phyloP scores from a whole-genome alignment of 2,329 filamentous ascomycete species.

The Fusarium metavorans region DNA sequence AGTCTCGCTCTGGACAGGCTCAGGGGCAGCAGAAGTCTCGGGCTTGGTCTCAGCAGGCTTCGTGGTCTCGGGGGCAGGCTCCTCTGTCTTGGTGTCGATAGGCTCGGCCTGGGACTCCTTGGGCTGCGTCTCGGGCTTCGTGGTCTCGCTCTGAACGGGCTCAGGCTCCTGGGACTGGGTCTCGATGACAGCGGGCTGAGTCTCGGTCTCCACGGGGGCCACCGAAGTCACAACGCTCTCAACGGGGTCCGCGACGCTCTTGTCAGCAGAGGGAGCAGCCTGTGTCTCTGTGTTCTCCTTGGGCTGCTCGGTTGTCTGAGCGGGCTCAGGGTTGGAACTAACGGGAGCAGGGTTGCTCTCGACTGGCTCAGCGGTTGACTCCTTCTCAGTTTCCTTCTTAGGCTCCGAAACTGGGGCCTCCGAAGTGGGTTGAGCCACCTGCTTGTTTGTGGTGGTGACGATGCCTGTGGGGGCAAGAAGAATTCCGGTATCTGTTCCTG shows the following conservation, averaged over 20 bases:
- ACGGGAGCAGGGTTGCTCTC: neutral
- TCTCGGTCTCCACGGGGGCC: neutral
- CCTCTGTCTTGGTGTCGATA: neutral
- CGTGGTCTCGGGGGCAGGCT: neutral
- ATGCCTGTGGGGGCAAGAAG: constrained; percentile 43
- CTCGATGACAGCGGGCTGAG: constrained; percentile 16
- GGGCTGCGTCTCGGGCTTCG: neutral
- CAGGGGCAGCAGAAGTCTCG: neutral
- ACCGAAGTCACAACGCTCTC: constrained; percentile 2
- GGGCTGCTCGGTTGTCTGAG: constrained; percentile 18
- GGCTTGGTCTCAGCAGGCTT: neutral
- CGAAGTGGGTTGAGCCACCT: constrained; percentile 18
- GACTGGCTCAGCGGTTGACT: constrained; percentile 8
- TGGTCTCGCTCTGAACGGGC: neutral
- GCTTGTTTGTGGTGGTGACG: constrained; percentile 36
- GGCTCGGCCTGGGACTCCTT: neutral
- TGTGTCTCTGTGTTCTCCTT: constrained; percentile 20
- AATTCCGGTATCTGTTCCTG: constrained; percentile 40
- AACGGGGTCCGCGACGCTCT: neutral
- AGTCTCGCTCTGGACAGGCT: neutral
- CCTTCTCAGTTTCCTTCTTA: constrained; percentile 10
- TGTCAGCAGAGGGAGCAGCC: constrained; percentile 9
- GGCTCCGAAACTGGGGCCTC: constrained; percentile 14
- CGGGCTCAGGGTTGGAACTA: constrained; percentile 11
- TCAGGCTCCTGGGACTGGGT: neutral